These are phyloP conservation scores for Lasiosphaeria hispida DNA, from an alignment of 495 filamentous ascomycete species.

Conservation along the genomic window DNA sequence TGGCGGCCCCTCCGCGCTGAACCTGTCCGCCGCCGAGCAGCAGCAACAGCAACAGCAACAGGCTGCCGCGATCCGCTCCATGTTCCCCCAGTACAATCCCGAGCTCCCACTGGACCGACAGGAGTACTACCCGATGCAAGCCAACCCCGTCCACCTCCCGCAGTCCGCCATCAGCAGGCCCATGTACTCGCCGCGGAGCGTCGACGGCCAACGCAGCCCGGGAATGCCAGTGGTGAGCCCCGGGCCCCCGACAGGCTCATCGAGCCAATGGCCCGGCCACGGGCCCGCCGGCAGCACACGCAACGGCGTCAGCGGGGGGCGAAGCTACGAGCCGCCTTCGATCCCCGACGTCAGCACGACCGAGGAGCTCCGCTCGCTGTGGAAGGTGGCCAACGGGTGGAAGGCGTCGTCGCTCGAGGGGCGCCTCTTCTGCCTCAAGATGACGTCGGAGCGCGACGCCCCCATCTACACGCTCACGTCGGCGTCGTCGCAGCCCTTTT, in stretches of 20 bases:
- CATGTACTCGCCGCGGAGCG: conserved; percentile 50
- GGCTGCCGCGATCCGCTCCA: conserved; percentile 48
- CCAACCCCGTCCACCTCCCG: conserved; percentile 53
- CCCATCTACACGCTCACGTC: conserved; percentile 54
- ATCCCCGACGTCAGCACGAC: conserved; percentile 47
- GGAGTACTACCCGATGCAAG: conserved; percentile 62
- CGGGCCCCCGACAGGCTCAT: conserved; percentile 25
- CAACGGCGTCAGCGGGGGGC: not conserved
- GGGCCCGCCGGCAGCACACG: conserved; percentile 34
- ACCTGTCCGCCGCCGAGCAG: conserved; percentile 8
- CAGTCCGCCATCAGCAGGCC: conserved; percentile 54
- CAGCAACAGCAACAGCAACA: conserved; percentile 22
- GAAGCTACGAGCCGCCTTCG: conserved; percentile 40
- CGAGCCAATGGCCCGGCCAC: conserved; percentile 13
- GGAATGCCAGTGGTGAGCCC: conserved; percentile 18
- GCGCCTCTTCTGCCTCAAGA: conserved; percentile 48
- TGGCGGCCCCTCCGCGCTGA: not conserved
- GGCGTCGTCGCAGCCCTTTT: conserved; percentile 47
- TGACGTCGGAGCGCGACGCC: conserved; percentile 46
- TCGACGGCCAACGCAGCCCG: conserved; percentile 27
- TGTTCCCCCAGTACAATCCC: conserved; percentile 81
- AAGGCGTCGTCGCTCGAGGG: conserved; percentile 49
- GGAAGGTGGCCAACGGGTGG: conserved; percentile 58
- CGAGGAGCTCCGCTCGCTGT: conserved; percentile 50
- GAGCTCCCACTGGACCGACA: conserved; percentile 66